These are phyloP conservation scores for Teratosphaeria gauchensis DNA, from an alignment of 2,329 filamentous ascomycete species.

Conservation along the genomic window DNA sequence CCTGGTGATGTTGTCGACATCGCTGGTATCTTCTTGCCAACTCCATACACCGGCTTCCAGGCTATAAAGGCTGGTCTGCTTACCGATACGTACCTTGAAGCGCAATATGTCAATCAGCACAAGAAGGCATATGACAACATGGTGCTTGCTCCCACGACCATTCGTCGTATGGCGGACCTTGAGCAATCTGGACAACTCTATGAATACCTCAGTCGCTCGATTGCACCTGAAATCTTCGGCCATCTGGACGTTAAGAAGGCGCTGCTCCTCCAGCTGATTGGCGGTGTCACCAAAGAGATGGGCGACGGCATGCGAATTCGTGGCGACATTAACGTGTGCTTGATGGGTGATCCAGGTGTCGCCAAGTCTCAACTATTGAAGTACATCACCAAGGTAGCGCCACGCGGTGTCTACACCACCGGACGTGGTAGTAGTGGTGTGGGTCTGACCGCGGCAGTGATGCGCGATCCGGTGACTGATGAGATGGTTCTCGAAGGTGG, in stretches of 20 bases:
- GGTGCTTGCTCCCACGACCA: conserved; percentile 67
- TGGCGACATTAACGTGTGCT: conserved; percentile 95
- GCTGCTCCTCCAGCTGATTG: conserved; percentile 85
- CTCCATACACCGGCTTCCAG: conserved; percentile 97
- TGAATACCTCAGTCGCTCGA: conserved; percentile 89
- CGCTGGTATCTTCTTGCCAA: conserved; percentile 90
- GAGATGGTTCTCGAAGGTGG: conserved; percentile 78
- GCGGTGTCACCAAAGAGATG: conserved; percentile 92
- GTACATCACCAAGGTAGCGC: conserved; percentile 96
- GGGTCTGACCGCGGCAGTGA: conserved; percentile 72
- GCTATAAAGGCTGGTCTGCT: conserved; percentile 93
- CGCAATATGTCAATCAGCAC: conserved; percentile 86
- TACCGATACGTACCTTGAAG: conserved; percentile 94
- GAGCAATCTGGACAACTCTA: conserved; percentile 84
- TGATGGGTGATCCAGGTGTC: conserved; percentile 99
- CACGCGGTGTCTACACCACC: conserved; percentile 78
- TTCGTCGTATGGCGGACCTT: conserved; percentile 77
- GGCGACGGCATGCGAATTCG: conserved; percentile 98
- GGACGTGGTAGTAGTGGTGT: conserved; percentile 74
- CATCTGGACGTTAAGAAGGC: conserved; percentile 98
- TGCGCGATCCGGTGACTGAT: conserved; percentile 74
- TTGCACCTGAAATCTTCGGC: conserved; percentile 93
- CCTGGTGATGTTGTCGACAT: conserved; percentile 92
- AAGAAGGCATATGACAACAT: conserved; percentile 97
- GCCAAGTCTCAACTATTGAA: conserved; percentile 97